phyloP scores from a whole-genome alignment of 768 basidiomycete genomes.

The Podaxis mareebaensis region DNA sequence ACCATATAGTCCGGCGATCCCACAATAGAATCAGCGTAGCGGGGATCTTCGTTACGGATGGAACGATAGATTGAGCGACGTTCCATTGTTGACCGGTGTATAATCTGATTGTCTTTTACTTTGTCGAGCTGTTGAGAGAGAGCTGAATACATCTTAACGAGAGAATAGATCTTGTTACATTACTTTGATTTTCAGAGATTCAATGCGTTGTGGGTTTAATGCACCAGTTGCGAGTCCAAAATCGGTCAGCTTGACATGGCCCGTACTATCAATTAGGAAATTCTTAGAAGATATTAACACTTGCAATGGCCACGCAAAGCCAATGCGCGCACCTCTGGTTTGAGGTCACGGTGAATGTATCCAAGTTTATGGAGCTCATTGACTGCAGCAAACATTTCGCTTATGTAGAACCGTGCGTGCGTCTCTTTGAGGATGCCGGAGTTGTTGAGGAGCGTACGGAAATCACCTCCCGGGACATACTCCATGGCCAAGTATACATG shows the following conservation, averaged over 20 bases:
- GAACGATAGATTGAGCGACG: conserved; percentile 93
- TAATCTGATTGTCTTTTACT: conserved; percentile 89
- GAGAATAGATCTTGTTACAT: background rate
- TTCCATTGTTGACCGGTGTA: conserved; percentile 91
- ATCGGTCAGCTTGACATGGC: conserved; percentile 97
- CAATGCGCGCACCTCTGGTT: conserved; percentile 78
- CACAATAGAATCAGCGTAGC: conserved; percentile 96
- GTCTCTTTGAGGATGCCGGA: conserved; percentile 97
- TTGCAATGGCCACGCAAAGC: background rate
- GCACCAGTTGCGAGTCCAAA: conserved; percentile 98
- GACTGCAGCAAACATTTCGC: conserved; percentile 96
- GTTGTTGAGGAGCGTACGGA: conserved; percentile 96
- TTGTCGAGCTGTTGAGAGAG: conserved; percentile 73
- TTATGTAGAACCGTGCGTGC: conserved; percentile 94
- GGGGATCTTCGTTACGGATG: conserved; percentile 84
- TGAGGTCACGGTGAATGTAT: conserved; percentile 97
- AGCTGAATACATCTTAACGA: conserved; percentile 1
- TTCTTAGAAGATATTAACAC: conserved; percentile 54
- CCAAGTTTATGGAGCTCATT: conserved; percentile 95
- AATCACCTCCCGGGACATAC: conserved; percentile 98
- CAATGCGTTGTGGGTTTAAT: conserved; percentile 91
- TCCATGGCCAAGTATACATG: conserved; percentile 98
- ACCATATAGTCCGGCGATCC: conserved; percentile 99
- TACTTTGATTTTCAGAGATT: conserved; percentile 92
- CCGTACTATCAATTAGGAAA: conserved; percentile 92